phyloP scores from a whole-genome alignment of 1,139 yeast species.

The Blastobotrys ciferrii region DNA sequence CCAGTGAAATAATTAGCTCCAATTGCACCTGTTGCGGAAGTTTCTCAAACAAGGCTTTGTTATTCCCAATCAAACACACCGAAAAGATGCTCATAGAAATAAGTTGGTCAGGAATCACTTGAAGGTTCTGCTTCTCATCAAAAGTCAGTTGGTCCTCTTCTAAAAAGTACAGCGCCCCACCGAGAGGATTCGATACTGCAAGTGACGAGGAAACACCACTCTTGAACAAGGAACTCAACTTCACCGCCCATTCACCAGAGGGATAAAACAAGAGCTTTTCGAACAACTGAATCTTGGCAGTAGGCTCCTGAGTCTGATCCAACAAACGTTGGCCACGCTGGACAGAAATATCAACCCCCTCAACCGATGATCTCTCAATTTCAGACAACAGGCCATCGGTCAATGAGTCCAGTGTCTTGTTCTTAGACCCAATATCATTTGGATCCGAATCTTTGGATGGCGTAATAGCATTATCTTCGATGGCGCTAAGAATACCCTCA shows the following conservation, averaged over 20 bases:
- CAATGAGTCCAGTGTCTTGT: constrained; percentile 19
- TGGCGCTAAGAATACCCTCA: constrained; percentile 19
- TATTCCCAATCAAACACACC: constrained; percentile 17
- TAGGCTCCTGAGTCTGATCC: constrained; percentile 16
- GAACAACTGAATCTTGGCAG: constrained; percentile 18
- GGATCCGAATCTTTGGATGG: constrained; percentile 9
- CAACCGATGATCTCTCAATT: constrained; percentile 20
- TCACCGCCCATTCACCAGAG: constrained; percentile 16
- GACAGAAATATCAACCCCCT: constrained; percentile 19
- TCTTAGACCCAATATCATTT: constrained; percentile 11
- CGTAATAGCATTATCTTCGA: constrained; percentile 19
- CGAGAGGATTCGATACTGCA: constrained; percentile 19
- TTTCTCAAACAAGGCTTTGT: constrained; percentile 15
- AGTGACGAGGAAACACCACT: constrained; percentile 16
- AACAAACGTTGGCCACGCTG: constrained; percentile 22
- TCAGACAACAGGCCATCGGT: constrained; percentile 22
- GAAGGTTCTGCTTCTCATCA: constrained; percentile 14
- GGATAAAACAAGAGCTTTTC: constrained; percentile 17
- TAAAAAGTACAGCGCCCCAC: constrained; percentile 18
- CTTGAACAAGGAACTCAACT: constrained; percentile 13
- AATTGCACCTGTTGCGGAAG: constrained; percentile 16
- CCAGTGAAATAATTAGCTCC: constrained; percentile 17
- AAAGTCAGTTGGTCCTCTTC: constrained; percentile 13
- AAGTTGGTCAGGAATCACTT: constrained; percentile 18
- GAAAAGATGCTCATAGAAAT: constrained; percentile 19